Conservation (phyloP, 768 basidiomycete genomes). For the Macrocybe gigantea region DNA sequence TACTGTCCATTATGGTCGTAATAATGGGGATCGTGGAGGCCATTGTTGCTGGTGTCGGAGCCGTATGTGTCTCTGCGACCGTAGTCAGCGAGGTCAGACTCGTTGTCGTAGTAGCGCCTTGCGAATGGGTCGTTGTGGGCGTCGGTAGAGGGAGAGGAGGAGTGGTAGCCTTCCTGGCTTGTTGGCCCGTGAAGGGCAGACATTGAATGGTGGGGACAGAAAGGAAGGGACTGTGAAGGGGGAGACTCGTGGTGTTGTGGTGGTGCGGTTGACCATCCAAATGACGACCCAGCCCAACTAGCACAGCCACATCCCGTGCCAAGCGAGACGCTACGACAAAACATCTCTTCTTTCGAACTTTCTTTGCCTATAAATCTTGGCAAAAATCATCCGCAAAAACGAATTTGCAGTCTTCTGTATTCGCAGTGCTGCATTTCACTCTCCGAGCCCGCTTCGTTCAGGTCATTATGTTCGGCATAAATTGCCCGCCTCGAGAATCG, state of each 20-base stretch:
- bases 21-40: slow-evolving; percentile 52
- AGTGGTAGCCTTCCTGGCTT: slow-evolving; percentile 61
- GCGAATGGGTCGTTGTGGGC: slow-evolving; percentile 65
- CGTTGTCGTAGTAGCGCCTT: slow-evolving; percentile 67
- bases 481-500: no score
- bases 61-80: slow-evolving; percentile 61
- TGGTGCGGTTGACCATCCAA: no score
- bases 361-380: no score
- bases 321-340: not conserved
- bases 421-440: no score
- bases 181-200: slow-evolving; percentile 48
- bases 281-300: no score
- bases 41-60: slow-evolving; percentile 66
- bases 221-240: slow-evolving; percentile 15
- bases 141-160: slow-evolving; percentile 52
- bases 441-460: no score
- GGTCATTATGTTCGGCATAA: no score
- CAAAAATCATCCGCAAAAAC: no score
- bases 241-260: not conserved
- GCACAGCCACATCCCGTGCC: not conserved
- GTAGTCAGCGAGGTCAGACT: slow-evolving; percentile 64
- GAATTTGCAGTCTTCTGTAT: no score
- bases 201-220: slow-evolving; percentile 30
- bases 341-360: no score
- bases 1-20: slow-evolving; percentile 65